Evolutionary conservation across 2,329 filamentous ascomycete species (phyloP).

Genomic region (Apiospora hydei): DNA sequence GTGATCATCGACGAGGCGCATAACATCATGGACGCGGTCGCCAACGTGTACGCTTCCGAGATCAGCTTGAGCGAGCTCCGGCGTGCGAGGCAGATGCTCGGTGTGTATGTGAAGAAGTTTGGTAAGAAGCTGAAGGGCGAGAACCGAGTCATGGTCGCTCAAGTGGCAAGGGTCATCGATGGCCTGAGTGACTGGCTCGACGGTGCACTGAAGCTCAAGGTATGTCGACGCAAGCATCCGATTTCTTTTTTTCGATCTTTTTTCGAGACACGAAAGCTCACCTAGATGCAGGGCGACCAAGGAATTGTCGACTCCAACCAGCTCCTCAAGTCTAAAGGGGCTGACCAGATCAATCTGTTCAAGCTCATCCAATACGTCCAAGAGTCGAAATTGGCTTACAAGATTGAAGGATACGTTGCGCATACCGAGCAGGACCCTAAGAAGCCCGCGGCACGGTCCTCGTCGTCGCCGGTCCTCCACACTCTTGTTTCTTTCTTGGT

Average conservation of each 20-base stretch:
- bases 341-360: constrained; percentile 94
- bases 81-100: constrained; percentile 76
- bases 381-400: constrained; percentile 90
- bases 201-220: constrained; percentile 56
- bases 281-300: constrained; percentile 53
- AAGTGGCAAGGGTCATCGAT: constrained; percentile 83
- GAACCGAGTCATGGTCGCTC: constrained; percentile 89
- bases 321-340: constrained; percentile 81
- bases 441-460: constrained; percentile 36
- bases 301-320: constrained; percentile 74
- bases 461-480: constrained; percentile 63
- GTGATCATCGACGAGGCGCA: constrained; percentile 98
- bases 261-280: constrained; percentile 22
- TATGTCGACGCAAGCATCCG: constrained; percentile 34
- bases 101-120: constrained; percentile 85
- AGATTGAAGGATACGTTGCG: constrained; percentile 87
- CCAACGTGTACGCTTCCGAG: constrained; percentile 83
- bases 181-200: constrained; percentile 77
- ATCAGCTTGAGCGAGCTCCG: constrained; percentile 77
- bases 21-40: constrained; percentile 95
- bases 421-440: constrained; percentile 62
- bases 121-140: constrained; percentile 88
- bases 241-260: no score
- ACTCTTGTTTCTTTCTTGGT: constrained; percentile 70
- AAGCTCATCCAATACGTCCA: constrained; percentile 88